A percentile compares a stretch with the other conserved stretches of the same genome.
Conservation (phyloP, 139 green algal genomes). For the Chlorella sp. region DNA sequence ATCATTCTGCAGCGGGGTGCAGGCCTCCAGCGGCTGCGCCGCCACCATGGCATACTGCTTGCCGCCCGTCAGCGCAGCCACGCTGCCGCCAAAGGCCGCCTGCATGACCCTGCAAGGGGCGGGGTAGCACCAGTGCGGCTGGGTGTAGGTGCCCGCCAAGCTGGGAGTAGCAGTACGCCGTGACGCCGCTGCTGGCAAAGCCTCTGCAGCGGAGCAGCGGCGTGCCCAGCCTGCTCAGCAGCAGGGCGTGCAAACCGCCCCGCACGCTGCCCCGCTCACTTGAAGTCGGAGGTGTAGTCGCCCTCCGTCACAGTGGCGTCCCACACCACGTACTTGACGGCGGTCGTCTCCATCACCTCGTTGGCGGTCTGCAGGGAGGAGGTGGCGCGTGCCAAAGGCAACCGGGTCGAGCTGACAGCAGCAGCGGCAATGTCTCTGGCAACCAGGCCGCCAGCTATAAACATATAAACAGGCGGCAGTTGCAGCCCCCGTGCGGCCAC, state of each 20-base stretch:
- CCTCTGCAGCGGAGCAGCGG: neutral
- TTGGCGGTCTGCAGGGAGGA: conserved; percentile 21
- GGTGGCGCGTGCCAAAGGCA: too few relatives aligned
- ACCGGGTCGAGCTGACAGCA: too few relatives aligned
- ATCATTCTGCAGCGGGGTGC: conserved; percentile 40
- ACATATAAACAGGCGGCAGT: too few relatives aligned
- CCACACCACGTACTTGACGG: conserved; percentile 16
- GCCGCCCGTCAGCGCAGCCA: conserved; percentile 15
- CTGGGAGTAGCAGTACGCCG: neutral
- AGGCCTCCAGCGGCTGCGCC: conserved; percentile 44
- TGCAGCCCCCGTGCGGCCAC: neutral
- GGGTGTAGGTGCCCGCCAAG: neutral
- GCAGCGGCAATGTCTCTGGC: too few relatives aligned
- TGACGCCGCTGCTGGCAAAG: neutral
- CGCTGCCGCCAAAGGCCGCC: conserved; percentile 27
- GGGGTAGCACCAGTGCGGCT: neutral
- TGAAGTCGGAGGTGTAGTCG: conserved; percentile 10
- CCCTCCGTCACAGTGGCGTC: conserved; percentile 12
- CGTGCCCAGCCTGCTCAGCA: neutral
- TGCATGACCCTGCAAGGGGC: conserved; percentile 38
- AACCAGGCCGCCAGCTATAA: too few relatives aligned
- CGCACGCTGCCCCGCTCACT: neutral
- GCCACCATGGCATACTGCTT: conserved; percentile 16
- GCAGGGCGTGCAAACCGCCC: neutral
- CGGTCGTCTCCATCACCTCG: neutral